phyloP scores from a whole-genome alignment of 208 protist genomes.

The Leishmania lainsoni region DNA sequence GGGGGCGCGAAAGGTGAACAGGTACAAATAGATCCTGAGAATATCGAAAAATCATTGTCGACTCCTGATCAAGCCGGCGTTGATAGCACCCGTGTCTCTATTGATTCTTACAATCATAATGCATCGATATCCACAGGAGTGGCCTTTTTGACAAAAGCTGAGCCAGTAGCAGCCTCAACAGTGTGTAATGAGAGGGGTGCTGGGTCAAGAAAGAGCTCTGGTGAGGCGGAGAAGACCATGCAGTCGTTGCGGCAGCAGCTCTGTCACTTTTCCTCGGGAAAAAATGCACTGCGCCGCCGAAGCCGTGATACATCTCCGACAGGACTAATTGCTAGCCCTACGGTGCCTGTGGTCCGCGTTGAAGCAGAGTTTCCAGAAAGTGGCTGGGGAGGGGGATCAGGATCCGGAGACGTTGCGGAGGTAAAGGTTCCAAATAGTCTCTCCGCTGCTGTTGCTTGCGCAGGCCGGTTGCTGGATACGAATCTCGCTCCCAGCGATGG shows the following conservation, averaged over 20 bases:
- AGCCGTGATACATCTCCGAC: neutral
- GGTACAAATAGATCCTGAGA: neutral
- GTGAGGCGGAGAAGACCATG: neutral
- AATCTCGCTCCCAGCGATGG: neutral
- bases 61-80: neutral
- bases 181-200: neutral
- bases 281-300: neutral
- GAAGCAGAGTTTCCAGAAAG: neutral
- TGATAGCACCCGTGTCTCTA: neutral
- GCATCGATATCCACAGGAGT: neutral
- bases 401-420: slow-evolving; percentile 7
- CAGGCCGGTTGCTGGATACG: slow-evolving; percentile 6
- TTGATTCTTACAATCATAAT: neutral
- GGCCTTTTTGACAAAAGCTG: neutral
- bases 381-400: too few species aligned
- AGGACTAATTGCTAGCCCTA: neutral
- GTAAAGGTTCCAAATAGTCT: neutral
- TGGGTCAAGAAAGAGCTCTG: neutral
- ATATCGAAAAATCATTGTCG: neutral
- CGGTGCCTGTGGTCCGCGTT: neutral
- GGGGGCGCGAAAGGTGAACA: neutral
- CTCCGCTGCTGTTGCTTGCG: neutral
- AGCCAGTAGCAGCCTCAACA: neutral
- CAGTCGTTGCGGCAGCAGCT: neutral
- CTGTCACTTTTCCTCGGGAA: neutral